Evolutionary conservation across 345 rosid species (phyloP).

Genomic region (Odontarrhena argentea): DNA sequence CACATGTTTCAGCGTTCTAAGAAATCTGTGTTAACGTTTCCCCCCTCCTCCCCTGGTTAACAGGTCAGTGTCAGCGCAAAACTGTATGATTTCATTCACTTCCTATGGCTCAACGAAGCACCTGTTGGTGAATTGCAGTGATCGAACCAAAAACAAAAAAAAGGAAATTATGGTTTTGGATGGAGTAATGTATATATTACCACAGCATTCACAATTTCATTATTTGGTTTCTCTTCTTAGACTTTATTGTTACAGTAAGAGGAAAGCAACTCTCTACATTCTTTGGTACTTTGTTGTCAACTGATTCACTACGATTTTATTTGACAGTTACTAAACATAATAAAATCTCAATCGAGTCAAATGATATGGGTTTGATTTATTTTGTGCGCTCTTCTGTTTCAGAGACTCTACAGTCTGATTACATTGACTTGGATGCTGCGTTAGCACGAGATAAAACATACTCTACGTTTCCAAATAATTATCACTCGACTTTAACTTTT

Average conservation of each 20-base stretch:
- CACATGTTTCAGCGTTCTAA: not conserved
- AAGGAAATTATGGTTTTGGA: constrained; percentile 8
- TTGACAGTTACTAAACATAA: not conserved
- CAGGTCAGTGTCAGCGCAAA: constrained; percentile 93
- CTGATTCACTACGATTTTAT: not conserved
- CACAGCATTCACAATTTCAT: constrained; percentile 27
- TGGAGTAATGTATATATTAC: constrained; percentile 37
- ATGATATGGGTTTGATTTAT: not conserved
- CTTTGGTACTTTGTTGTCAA: constrained; percentile 8
- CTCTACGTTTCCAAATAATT: too few species aligned
- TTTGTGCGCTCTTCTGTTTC: not conserved
- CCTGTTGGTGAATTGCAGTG: constrained; percentile 91
- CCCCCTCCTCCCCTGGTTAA: not conserved
- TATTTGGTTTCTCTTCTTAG: not conserved
- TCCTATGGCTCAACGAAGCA: constrained; percentile 97
- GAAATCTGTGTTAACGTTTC: not conserved
- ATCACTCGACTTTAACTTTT: too few species aligned
- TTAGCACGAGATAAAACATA: too few species aligned
- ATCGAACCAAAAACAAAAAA: constrained; percentile 9
- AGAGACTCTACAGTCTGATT: too few species aligned
- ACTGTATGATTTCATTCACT: constrained; percentile 90
- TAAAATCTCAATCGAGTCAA: not conserved
- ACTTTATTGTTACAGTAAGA: not conserved
- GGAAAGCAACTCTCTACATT: constrained; percentile 21
- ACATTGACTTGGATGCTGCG: too few species aligned